Evolutionary conservation across 768 basidiomycete genomes (phyloP).

Genomic region (Suillus decipiens): DNA sequence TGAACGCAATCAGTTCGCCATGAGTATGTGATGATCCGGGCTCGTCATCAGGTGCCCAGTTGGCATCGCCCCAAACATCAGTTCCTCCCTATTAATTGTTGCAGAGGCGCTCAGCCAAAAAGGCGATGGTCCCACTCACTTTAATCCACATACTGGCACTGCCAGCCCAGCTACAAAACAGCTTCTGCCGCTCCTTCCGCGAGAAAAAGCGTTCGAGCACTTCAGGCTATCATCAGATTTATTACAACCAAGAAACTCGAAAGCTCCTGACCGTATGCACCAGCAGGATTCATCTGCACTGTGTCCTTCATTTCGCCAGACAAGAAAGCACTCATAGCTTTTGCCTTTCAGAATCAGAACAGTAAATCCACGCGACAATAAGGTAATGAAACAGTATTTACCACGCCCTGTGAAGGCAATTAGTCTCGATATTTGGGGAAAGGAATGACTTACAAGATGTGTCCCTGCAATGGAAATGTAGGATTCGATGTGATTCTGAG

Average conservation of each 20-base stretch:
- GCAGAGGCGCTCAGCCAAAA: too few relatives aligned
- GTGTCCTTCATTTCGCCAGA: conserved; percentile 97
- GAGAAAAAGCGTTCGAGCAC: conserved; percentile 91
- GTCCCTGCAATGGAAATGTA: conserved; percentile 87
- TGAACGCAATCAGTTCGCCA: conserved; percentile 84
- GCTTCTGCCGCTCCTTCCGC: conserved; percentile 78
- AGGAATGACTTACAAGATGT: conserved; percentile 58
- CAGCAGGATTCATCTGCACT: conserved; percentile 80
- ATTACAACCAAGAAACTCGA: not conserved
- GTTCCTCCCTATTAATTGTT: conserved; percentile 64
- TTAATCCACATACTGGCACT: conserved; percentile 95
- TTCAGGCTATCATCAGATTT: conserved; percentile 25
- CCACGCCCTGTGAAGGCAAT: conserved; percentile 59
- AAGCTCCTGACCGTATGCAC: conserved; percentile 59
- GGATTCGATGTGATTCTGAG: conserved; percentile 79
- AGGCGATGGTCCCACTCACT: conserved; percentile 37
- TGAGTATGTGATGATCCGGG: conserved; percentile 58
- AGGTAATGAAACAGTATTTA: conserved; percentile 35
- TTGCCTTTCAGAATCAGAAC: conserved; percentile 56
- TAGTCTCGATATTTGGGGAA: conserved; percentile 8
- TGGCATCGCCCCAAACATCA: conserved; percentile 77
- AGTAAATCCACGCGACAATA: not conserved
- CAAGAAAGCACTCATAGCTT: conserved; percentile 93
- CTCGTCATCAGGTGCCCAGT: conserved; percentile 80
- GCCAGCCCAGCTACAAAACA: conserved; percentile 96